A percentile compares a stretch with the other conserved stretches of the same genome.
Conservation (phyloP, 2,329 filamentous ascomycete genomes). For the Colletotrichum tamarilloi region DNA sequence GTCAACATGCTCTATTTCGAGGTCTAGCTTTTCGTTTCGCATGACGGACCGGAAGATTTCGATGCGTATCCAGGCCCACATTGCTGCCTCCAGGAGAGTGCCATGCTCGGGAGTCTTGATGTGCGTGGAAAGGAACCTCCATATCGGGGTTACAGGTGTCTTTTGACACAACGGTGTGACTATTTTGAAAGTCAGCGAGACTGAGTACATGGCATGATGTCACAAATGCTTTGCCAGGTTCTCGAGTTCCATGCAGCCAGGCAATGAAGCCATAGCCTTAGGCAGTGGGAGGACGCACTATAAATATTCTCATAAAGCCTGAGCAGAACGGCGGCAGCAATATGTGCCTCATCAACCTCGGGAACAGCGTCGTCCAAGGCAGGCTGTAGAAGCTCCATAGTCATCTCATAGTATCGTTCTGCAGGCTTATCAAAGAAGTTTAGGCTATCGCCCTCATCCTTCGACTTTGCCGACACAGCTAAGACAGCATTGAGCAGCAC, state of each 20-base stretch:
- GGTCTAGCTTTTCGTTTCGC: constrained; percentile 1
- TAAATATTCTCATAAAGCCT: constrained; percentile 1
- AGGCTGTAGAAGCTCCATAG: neutral
- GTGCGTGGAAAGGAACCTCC: neutral
- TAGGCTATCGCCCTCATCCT: neutral
- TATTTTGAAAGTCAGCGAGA: neutral
- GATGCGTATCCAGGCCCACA: neutral
- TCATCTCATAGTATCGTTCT: neutral
- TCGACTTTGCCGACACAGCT: constrained; percentile 3
- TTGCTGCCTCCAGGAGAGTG: neutral
- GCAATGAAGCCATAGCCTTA: too few species aligned
- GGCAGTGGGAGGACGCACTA: neutral
- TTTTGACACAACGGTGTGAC: neutral
- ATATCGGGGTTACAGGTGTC: neutral
- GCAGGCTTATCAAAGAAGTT: constrained; percentile 22
- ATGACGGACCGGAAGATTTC: constrained; percentile 17
- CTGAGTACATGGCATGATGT: too few species aligned
- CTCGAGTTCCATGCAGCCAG: too few species aligned
- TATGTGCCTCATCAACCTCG: neutral
- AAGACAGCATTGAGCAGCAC: constrained; percentile 15
- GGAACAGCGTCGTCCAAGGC: neutral
- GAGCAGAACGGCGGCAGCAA: constrained; percentile 10
- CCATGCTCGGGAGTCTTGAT: neutral
- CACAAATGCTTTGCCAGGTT: too few species aligned
- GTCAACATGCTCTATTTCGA: neutral